Evolutionary conservation across 768 basidiomycete genomes (phyloP), one percentile per base, ranked within the genome.

Genomic region (Mycena epipterygia): DNA sequence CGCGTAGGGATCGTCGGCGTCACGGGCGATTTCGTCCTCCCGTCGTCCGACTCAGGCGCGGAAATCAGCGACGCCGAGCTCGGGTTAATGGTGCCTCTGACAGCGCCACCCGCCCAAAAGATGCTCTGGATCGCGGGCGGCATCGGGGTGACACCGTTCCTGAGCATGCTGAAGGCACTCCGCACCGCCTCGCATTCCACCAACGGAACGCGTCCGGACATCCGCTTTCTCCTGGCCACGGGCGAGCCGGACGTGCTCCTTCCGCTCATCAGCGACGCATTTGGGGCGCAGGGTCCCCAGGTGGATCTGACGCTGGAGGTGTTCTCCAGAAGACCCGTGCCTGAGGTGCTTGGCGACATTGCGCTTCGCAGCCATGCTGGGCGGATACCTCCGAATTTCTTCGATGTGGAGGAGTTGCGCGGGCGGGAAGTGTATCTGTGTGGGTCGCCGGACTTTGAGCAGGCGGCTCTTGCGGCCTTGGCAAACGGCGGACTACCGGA

Each of bases 81-180:
- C 33, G 71, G 73, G n/a, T 21, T 76, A 19, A 37, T 37, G 48
- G 61, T 72, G 12, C 74, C 64, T 19, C 37, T 70, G 62, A 27
- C 62, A 21, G 37, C 39, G 29, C 51, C 35, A 30, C 33, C 74
- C 30, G 41, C 64, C 12, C 75, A 67, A 19, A 80, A 80, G 35
- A 73, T 89, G 32, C 76, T 90, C 30, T 91, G 89, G 89, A 78
- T 89, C n/a, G 89, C 89, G 1, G 90, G 89, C 27, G 90, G 90
- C 0, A 91, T 92, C 44, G 90, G 91, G 4, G 53, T 91, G 23
- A 91, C 91, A 21, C 90, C 89, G 0, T 91, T 89, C 77, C 74
- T 91, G n/a, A 84, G 85, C 30, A 85, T 91, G 86, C 80, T 89
- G 9, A 65, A 70, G 27, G 61, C 65, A 61, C 60, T 75, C 19